Evolutionary conservation across 1,284 basidiomycete species (phyloP).

Genomic region (Moesziomyces globuligerus): DNA sequence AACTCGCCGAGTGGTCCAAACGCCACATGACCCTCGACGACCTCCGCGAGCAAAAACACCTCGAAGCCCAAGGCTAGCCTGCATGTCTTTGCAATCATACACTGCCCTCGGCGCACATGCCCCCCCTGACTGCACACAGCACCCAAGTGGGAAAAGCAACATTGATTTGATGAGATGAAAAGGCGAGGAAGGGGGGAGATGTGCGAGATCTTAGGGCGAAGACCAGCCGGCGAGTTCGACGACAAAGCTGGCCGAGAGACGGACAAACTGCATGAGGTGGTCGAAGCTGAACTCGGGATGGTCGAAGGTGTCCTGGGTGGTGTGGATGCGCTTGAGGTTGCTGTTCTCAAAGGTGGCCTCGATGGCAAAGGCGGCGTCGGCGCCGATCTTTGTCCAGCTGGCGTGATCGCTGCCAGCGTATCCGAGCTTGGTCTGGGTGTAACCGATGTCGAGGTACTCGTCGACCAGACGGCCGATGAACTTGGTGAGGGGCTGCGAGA

Average conservation of each 20-base stretch:
- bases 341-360: constrained; percentile 58
- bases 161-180: neutral
- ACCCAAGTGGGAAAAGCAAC: neutral
- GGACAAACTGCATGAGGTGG: constrained; percentile 61
- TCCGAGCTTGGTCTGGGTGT: constrained; percentile 77
- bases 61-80: constrained; percentile 25
- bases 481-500: constrained; percentile 76
- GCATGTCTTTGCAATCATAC: too few species aligned
- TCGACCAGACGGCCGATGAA: constrained; percentile 80
- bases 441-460: constrained; percentile 71
- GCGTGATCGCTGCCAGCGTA: constrained; percentile 88
- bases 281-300: constrained; percentile 57
- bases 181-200: neutral
- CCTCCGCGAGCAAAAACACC: constrained; percentile 10
- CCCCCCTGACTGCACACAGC: too few species aligned
- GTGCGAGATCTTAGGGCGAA: neutral
- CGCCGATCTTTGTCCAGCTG: constrained; percentile 67
- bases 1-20: constrained; percentile 40
- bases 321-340: constrained; percentile 60
- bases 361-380: constrained; percentile 67
- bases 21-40: constrained; percentile 47
- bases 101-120: too few species aligned
- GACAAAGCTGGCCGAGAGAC: constrained; percentile 55
- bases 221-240: constrained; percentile 62
- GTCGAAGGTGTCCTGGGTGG: constrained; percentile 45